Conservation (phyloP, 306 rosid genomes). For the Erythrophleum fordii region DNA sequence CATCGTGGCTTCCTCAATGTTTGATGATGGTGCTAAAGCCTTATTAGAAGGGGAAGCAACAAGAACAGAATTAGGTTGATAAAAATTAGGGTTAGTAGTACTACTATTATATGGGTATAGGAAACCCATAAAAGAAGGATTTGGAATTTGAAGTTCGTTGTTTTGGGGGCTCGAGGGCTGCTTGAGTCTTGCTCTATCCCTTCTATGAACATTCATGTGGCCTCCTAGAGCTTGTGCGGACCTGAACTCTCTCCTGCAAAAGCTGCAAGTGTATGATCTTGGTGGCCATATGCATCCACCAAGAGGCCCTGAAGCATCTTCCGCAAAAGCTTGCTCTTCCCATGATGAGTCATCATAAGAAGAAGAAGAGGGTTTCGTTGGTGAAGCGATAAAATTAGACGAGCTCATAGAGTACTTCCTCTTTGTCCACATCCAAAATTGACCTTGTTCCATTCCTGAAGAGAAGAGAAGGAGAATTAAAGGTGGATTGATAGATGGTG, state of each 20-base stretch:
- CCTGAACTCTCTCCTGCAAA: constrained; percentile 87
- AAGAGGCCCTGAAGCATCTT: constrained; percentile 73
- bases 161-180: constrained; percentile 58
- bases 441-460: constrained; percentile 65
- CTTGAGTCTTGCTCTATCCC: constrained; percentile 85
- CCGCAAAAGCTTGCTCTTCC: constrained; percentile 96
- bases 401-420: constrained; percentile 53
- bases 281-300: constrained; percentile 98
- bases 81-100: constrained; percentile 43
- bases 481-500: constrained; percentile 2
- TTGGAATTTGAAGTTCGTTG: constrained; percentile 40
- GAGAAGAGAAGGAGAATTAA: neutral
- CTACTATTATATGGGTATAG: constrained; percentile 29
- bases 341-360: constrained; percentile 69
- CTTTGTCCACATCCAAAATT: constrained; percentile 68
- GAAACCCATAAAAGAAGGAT: constrained; percentile 42
- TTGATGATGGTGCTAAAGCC: constrained; percentile 42
- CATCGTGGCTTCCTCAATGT: neutral
- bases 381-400: constrained; percentile 14
- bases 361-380: constrained; percentile 36
- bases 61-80: constrained; percentile 51
- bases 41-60: constrained; percentile 49
- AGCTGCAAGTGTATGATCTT: constrained; percentile 89
- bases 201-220: constrained; percentile 96
- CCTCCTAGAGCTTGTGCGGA: constrained; percentile 97